Conservation (phyloP, 129 eudicot genomes). For the Solidago caesia region DNA sequence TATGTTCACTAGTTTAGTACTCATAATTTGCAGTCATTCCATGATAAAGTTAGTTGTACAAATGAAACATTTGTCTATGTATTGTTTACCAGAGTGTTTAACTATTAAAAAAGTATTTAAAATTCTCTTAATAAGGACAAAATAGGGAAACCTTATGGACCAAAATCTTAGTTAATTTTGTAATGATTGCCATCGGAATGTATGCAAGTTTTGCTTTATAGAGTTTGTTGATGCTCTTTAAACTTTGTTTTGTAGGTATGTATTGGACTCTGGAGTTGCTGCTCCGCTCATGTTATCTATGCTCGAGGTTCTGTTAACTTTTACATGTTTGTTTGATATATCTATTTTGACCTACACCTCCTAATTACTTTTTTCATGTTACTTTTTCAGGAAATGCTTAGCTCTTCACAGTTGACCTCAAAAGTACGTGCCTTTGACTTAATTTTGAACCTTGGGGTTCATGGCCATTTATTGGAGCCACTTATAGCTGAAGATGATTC, state of each 20-base stretch:
- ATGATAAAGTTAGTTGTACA: neutral
- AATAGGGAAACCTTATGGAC: no score
- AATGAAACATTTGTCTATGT: no score
- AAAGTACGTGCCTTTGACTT: slow-evolving; percentile 91
- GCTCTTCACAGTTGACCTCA: slow-evolving; percentile 72
- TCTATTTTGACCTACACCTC: slow-evolving; percentile 9
- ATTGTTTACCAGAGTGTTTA: no score
- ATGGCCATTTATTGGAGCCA: slow-evolving; percentile 94
- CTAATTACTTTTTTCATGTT: slow-evolving; percentile 20
- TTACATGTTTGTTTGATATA: slow-evolving; percentile 7
- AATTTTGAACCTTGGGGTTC: slow-evolving; percentile 94
- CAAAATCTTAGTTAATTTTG: no score
- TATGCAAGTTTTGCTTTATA: slow-evolving; percentile 7
- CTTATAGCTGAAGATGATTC: slow-evolving; percentile 68
- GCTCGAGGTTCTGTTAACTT: slow-evolving; percentile 71
- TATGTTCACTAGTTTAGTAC: neutral
- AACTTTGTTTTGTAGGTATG: slow-evolving; percentile 69
- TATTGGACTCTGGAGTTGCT: slow-evolving; percentile 83
- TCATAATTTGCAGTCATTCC: slow-evolving; percentile 7
- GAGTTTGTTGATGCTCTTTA: slow-evolving; percentile 24
- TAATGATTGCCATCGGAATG: neutral
- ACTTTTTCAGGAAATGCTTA: slow-evolving; percentile 77
- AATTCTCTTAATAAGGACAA: no score
- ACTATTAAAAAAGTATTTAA: no score
- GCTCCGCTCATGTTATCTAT: slow-evolving; percentile 91